Percentiles rank a stretch among this genome's conserved stretches.
phyloP scores from a whole-genome alignment of 106 monocot species.

The Dendrobium catenatum region DNA sequence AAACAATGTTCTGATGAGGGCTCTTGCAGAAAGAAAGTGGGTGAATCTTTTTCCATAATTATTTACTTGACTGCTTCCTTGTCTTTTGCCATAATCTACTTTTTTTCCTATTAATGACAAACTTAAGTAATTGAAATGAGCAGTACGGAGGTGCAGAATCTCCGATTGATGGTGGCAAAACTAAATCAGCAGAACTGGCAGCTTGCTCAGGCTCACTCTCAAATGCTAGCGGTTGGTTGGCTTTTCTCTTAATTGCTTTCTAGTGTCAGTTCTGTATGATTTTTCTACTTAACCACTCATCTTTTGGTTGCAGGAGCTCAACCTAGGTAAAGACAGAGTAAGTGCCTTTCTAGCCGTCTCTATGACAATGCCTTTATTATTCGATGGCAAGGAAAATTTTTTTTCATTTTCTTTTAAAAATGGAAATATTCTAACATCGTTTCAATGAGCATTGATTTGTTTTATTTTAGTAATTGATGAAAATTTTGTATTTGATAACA shows the following conservation, averaged over 20 bases:
- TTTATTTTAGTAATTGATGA: background rate
- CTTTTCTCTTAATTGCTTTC: background rate
- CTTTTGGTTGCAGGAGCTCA: slow-evolving; percentile 39
- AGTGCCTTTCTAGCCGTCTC: background rate
- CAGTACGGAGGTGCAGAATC: slow-evolving; percentile 48
- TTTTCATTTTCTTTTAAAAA: background rate
- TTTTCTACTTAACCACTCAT: background rate
- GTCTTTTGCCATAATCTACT: background rate
- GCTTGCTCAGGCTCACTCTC: slow-evolving; percentile 56
- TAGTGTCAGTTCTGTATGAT: background rate
- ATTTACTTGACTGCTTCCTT: background rate
- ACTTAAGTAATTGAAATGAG: slow-evolving; percentile 38
- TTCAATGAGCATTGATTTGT: background rate
- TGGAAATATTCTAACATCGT: background rate
- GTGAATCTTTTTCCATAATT: slow-evolving; percentile 12
- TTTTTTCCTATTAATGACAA: slow-evolving; percentile 15
- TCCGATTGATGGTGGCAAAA: slow-evolving; percentile 27
- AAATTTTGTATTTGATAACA: background rate
- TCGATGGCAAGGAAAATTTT: background rate
- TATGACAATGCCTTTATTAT: background rate
- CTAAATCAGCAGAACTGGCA: slow-evolving; percentile 51
- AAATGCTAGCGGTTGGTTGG: slow-evolving; percentile 48
- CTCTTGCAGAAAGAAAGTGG: slow-evolving; percentile 47
- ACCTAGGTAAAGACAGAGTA: slow-evolving; percentile 46
- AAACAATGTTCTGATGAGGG: slow-evolving; percentile 37